These are phyloP conservation scores for Haberlea rhodopensis DNA, from an alignment of 257 asterid species.

Conservation along the genomic window DNA sequence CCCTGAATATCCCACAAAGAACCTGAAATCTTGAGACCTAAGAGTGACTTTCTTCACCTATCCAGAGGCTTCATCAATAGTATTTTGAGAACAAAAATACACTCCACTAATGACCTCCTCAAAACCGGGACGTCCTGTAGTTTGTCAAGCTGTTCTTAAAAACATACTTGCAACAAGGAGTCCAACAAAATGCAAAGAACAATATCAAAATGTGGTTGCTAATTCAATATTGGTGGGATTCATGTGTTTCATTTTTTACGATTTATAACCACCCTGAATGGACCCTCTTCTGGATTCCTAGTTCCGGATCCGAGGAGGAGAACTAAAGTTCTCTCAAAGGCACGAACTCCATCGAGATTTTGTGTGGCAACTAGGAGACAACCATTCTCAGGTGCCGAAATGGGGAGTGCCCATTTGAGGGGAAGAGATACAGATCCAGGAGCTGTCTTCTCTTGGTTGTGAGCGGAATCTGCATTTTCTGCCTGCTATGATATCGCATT, in stretches of 20 bases:
- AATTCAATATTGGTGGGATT: conserved; percentile 65
- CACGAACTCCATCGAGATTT: conserved; percentile 83
- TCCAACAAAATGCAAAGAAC: conserved; percentile 85
- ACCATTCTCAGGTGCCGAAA: conserved; percentile 90
- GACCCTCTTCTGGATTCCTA: conserved; percentile 83
- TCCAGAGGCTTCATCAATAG: conserved; percentile 67
- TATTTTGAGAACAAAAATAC: conserved; percentile 80
- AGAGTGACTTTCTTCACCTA: conserved; percentile 66
- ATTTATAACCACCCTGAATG: conserved; percentile 78
- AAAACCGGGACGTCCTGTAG: conserved; percentile 44
- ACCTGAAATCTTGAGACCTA: conserved; percentile 71
- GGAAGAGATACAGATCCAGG: conserved; percentile 52
- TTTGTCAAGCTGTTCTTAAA: conserved; percentile 52
- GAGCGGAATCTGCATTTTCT: conserved; percentile 44
- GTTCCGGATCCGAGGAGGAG: conserved; percentile 88
- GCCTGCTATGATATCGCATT: conserved; percentile 43
- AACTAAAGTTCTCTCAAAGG: conserved; percentile 80
- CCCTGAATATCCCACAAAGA: conserved; percentile 90
- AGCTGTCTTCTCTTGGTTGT: conserved; percentile 39
- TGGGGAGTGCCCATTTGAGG: conserved; percentile 95
- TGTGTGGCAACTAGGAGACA: conserved; percentile 91
- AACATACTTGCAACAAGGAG: conserved; percentile 95
- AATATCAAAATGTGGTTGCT: conserved; percentile 78
- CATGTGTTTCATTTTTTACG: conserved; percentile 80
- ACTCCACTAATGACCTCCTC: conserved; percentile 77